Conservation (phyloP, 495 filamentous ascomycete species). For the Penicillium salamii region DNA sequence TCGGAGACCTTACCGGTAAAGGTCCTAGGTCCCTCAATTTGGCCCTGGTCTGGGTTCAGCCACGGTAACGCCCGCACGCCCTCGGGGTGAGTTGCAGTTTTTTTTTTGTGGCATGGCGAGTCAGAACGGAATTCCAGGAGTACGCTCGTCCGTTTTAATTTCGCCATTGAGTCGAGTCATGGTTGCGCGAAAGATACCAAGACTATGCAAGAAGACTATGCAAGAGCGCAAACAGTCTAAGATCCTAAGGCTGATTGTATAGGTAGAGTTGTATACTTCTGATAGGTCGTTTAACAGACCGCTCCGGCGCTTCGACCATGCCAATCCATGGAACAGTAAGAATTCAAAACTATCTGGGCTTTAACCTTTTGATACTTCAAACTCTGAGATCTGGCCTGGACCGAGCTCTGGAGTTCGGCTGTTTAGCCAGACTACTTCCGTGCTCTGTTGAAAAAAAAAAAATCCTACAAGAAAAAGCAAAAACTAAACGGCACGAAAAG, state of each 20-base stretch:
- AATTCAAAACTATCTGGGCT: background rate
- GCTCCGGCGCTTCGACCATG: constrained; percentile 14
- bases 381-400: background rate
- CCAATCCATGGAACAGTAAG: background rate
- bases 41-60: constrained; percentile 21
- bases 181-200: too few relatives aligned
- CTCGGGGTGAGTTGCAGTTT: constrained; percentile 16
- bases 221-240: background rate
- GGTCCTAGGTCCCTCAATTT: too few relatives aligned
- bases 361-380: background rate
- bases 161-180: too few relatives aligned
- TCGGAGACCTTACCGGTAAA: constrained; percentile 3
- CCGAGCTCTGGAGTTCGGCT: background rate
- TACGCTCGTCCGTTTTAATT: background rate
- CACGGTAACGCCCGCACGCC: constrained; percentile 18
- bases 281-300: constrained; percentile 12
- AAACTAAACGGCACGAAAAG: constrained; percentile 11
- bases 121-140: background rate
- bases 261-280: background rate
- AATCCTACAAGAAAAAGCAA: background rate
- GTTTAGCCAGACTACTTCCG: too few relatives aligned
- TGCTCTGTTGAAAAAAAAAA: background rate
- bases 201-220: background rate
- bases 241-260: constrained; percentile 18
- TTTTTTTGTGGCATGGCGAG: background rate